These are phyloP conservation scores for Ceriops tagal DNA, from an alignment of 345 rosid species.

Conservation along the genomic window DNA sequence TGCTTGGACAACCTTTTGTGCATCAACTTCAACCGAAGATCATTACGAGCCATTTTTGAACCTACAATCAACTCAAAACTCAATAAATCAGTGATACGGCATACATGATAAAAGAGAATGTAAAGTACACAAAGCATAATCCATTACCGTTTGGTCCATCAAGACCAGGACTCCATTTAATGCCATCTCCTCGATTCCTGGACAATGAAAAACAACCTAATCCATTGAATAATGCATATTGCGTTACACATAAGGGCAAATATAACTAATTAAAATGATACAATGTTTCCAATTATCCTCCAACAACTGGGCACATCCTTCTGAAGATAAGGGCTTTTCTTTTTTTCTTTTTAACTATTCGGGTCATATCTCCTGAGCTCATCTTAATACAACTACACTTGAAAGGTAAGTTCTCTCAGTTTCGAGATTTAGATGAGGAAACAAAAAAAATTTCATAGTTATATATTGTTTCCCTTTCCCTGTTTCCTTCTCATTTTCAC, in stretches of 20 bases:
- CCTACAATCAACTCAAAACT: conserved; percentile 27
- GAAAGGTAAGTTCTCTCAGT: background rate
- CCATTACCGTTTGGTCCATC: conserved; percentile 17
- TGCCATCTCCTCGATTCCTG: conserved; percentile 25
- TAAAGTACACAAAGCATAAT: conserved; percentile 1
- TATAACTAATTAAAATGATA: no score
- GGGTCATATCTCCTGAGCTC: background rate
- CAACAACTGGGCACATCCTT: no score
- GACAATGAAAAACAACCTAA: background rate
- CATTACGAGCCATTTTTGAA: conserved; percentile 26
- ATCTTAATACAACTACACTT: background rate
- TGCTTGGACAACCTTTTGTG: conserved; percentile 26
- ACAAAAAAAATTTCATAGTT: background rate
- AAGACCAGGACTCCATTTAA: conserved; percentile 14
- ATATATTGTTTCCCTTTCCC: background rate
- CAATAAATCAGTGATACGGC: conserved; percentile 11
- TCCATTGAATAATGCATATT: no score
- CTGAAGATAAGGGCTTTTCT: no score
- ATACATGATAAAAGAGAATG: background rate
- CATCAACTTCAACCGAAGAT: conserved; percentile 41
- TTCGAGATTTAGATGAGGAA: background rate
- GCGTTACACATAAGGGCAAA: no score
- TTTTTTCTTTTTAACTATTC: background rate
- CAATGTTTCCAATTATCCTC: no score
- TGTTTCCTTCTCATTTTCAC: background rate